A percentile compares a stretch with the other conserved stretches of the same genome.
phyloP scores from a whole-genome alignment of 345 rosid genomes.

The Hibiscus mutabilis region DNA sequence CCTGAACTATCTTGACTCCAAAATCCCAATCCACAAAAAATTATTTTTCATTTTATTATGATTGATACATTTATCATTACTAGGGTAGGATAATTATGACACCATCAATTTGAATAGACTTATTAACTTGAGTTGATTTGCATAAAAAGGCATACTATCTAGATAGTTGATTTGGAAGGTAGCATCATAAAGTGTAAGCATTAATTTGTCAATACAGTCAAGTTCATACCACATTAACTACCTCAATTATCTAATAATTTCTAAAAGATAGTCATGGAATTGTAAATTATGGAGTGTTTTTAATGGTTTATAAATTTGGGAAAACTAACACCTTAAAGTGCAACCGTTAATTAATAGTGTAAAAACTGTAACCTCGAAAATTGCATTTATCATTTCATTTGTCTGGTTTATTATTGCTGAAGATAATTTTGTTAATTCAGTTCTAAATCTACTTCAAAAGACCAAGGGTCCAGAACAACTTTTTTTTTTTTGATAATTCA shows the following conservation, averaged over 20 bases:
- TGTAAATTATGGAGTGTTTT: not conserved
- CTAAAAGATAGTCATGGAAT: not conserved
- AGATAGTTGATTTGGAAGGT: not conserved
- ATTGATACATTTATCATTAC: not conserved
- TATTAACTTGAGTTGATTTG: not conserved
- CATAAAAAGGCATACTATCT: not conserved
- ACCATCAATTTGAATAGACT: not conserved
- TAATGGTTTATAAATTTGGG: not conserved
- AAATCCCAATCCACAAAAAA: not conserved
- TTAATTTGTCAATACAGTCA: not conserved
- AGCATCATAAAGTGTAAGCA: not conserved
- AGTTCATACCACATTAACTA: not conserved
- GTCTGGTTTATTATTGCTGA: not conserved
- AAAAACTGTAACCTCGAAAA: not conserved
- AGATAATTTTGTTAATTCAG: not conserved
- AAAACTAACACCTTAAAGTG: not conserved
- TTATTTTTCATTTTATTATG: not conserved
- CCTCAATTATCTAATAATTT: no score
- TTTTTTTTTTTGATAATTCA: no score
- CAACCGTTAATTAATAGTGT: not conserved
- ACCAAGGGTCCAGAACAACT: not conserved
- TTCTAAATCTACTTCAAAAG: not conserved
- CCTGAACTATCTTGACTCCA: not conserved
- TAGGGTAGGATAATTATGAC: not conserved
- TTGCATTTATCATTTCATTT: constrained; percentile 3